Evolutionary conservation across 106 monocot species (phyloP).

Genomic region (Ottelia alismoides): DNA sequence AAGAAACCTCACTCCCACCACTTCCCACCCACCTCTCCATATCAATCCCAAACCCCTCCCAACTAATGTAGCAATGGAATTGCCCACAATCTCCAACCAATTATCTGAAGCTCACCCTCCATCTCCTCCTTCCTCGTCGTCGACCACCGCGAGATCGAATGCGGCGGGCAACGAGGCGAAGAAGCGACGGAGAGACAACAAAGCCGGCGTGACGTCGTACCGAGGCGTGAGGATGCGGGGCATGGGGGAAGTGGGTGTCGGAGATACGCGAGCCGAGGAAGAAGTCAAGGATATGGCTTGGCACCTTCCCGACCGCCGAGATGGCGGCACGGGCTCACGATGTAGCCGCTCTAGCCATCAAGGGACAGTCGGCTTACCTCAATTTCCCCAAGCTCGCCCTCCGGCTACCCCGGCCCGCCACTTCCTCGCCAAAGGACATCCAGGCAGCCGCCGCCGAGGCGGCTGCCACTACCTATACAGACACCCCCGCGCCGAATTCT

Average conservation of each 20-base stretch:
- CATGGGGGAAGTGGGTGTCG: constrained; percentile 86
- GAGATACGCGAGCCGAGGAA: constrained; percentile 82
- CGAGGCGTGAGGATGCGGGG: constrained; percentile 74
- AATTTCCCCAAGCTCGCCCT: constrained; percentile 66
- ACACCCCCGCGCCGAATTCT: no score
- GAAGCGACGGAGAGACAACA: constrained; percentile 22
- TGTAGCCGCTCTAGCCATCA: constrained; percentile 71
- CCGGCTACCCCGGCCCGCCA: constrained; percentile 50
- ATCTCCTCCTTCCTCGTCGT: no score
- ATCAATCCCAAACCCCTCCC: no score
- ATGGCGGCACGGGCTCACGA: no score
- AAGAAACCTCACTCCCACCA: no score
- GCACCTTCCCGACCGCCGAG: no score
- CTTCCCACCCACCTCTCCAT: no score
- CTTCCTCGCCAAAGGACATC: constrained; percentile 55
- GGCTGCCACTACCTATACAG: constrained; percentile 23
- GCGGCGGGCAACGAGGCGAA: no score
- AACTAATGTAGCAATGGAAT: no score
- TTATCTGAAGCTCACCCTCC: no score
- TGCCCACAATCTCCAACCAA: no score
- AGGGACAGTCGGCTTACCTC: constrained; percentile 57
- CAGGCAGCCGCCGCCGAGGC: constrained; percentile 76
- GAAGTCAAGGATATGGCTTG: constrained; percentile 79
- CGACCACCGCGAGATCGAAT: no score
- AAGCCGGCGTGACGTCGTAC: constrained; percentile 43